Evolutionary conservation across 805 yeast species (phyloP).

Genomic region (Candida glaebosa): DNA sequence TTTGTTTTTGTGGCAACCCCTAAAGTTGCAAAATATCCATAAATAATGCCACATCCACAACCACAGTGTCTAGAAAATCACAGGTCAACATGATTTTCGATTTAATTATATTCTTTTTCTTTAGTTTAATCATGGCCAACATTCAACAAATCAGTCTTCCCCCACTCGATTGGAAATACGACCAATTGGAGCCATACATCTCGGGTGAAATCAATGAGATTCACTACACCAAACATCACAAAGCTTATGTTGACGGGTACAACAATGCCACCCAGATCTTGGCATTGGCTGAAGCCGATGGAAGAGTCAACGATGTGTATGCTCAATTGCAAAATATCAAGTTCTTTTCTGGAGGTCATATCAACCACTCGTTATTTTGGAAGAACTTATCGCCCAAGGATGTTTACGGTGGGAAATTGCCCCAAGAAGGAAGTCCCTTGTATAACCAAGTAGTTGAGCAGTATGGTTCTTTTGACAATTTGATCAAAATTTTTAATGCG

Average conservation of each 20-base stretch:
- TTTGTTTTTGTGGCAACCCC: background rate
- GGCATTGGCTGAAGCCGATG: constrained; percentile 56
- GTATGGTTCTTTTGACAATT: constrained; percentile 70
- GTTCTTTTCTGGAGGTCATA: constrained; percentile 90
- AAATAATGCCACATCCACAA: background rate
- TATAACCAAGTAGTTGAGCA: constrained; percentile 56
- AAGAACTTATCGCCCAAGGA: constrained; percentile 76
- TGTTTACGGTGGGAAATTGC: constrained; percentile 69
- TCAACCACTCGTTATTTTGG: constrained; percentile 87
- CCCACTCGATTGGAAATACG: constrained; percentile 78
- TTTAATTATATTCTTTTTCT: background rate
- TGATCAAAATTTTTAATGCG: constrained; percentile 58
- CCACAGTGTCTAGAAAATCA: too few relatives aligned
- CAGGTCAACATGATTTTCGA: too few relatives aligned
- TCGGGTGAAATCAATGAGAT: constrained; percentile 83
- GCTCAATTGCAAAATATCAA: constrained; percentile 72
- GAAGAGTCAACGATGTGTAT: constrained; percentile 58
- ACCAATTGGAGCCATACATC: constrained; percentile 81
- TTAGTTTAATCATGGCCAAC: background rate
- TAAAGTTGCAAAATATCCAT: background rate
- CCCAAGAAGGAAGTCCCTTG: constrained; percentile 49
- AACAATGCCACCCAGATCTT: constrained; percentile 75
- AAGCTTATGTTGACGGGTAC: constrained; percentile 84
- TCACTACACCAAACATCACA: constrained; percentile 90
- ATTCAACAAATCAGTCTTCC: constrained; percentile 34